Percentiles rank a stretch among this genome's conserved stretches.
phyloP scores from a whole-genome alignment of 2,329 filamentous ascomycete genomes.

The Aspergillus sp. region DNA sequence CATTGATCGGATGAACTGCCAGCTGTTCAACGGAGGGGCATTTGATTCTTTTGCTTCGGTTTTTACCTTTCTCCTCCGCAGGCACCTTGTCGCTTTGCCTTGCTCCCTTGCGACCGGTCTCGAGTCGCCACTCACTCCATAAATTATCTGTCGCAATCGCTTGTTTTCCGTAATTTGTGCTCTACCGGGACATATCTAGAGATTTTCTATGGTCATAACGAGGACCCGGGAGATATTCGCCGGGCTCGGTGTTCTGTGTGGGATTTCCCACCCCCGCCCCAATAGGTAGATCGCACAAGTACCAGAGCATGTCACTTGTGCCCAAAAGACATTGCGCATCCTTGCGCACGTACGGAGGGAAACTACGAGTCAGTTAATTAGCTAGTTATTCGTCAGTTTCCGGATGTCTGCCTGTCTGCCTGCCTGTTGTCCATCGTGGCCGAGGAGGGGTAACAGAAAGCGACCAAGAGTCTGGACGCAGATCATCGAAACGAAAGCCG shows the following conservation, averaged over 20 bases:
- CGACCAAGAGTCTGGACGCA: constrained; percentile 17
- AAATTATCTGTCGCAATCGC: background rate
- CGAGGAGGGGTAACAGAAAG: constrained; percentile 15
- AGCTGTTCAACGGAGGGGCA: background rate
- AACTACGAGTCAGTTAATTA: too few relatives aligned
- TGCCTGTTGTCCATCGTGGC: constrained; percentile 12
- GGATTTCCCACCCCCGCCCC: too few relatives aligned
- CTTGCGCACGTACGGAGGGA: too few relatives aligned
- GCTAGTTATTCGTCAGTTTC: too few relatives aligned
- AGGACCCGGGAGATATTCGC: too few relatives aligned
- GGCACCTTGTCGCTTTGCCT: background rate
- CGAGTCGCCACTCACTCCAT: background rate
- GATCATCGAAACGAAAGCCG: constrained; percentile 20
- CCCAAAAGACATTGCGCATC: too few relatives aligned
- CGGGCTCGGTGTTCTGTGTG: too few relatives aligned
- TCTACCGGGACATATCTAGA: too few relatives aligned
- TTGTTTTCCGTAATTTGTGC: too few relatives aligned
- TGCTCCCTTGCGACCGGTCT: background rate
- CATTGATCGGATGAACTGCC: background rate
- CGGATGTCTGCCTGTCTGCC: constrained; percentile 8
- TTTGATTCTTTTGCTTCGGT: background rate
- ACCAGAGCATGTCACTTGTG: too few relatives aligned
- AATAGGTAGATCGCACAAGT: too few relatives aligned
- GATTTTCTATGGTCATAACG: too few relatives aligned
- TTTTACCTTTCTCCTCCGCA: background rate